Evolutionary conservation across 1,284 basidiomycete species (phyloP).

Genomic region (Chalciporus sp.): DNA sequence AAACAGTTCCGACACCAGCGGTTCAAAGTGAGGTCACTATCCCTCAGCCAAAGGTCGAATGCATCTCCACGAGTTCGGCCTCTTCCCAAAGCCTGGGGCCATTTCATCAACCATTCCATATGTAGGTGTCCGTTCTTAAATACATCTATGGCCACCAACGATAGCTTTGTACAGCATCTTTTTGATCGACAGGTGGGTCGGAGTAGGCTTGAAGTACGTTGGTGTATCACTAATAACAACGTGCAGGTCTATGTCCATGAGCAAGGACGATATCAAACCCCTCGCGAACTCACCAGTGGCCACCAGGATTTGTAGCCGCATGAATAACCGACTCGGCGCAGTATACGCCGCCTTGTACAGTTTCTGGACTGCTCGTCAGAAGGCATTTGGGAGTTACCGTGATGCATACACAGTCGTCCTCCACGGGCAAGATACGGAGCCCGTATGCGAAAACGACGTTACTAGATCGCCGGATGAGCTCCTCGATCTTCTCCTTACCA

Average conservation of each 20-base stretch:
- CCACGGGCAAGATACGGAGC: conserved; percentile 39
- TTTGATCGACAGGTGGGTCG: conserved; percentile 52
- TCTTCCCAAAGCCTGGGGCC: too few species aligned
- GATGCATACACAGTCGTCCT: conserved; percentile 61
- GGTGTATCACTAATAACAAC: neutral
- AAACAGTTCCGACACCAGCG: too few species aligned
- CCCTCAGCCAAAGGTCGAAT: too few species aligned
- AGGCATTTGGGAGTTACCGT: conserved; percentile 37
- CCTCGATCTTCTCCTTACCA: conserved; percentile 41
- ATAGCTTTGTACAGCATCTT: conserved; percentile 47
- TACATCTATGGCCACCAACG: neutral
- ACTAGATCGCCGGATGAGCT: conserved; percentile 47
- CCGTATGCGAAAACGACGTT: conserved; percentile 47
- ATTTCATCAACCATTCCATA: conserved; percentile 58
- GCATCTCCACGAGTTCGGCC: too few species aligned
- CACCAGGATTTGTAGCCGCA: conserved; percentile 32
- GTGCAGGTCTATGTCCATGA: conserved; percentile 56
- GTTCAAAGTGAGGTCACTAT: too few species aligned
- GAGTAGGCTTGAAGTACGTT: too few species aligned
- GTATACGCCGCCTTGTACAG: conserved; percentile 52
- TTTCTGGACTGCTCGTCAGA: conserved; percentile 55
- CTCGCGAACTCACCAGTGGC: conserved; percentile 42
- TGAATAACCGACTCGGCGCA: conserved; percentile 56
- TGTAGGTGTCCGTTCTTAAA: too few species aligned
- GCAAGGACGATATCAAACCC: conserved; percentile 41